Base-by-base conservation (phyloP, 2,329 filamentous ascomycete species). In the Alternaria angustiovoidea region DNA sequence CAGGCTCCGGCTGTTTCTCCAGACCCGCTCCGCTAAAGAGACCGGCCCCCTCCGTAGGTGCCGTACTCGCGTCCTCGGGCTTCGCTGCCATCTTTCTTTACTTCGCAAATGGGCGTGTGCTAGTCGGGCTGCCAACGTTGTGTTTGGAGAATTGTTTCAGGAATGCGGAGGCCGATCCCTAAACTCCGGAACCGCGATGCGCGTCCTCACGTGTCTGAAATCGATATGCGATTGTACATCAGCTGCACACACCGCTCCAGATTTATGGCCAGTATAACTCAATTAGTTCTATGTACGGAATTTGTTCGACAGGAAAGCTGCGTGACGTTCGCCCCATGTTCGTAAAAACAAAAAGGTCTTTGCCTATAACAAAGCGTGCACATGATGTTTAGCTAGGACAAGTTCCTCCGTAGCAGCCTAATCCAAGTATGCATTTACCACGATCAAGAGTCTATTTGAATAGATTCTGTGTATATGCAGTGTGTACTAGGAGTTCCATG, bases 31-130 rank as follows among this genome's bases (percentile, higher is more conserved):
- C 61, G 30, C 53, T 46, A 38, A 59, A 47, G 22, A 53, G 44
- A 44, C 51, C 62, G 32, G 63, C 62, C 36, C 58, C 66, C 49
- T 68, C 68, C n/a, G 49, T 57, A 7, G 67, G 57, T 24, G 57
- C 54, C 24, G 57, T 54, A 24, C 53, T 65, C 34, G 57, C 26
- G 41, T 66, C 62, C 47, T 71, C 68, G 42, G 59, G 59, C 48
- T 68, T 66, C 9, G 61, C 48, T 44, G 67, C 61, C 68, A 71
- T 71, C 4, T 53, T 65, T 51, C n/a, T 51, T 38, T 38, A 26
- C 18, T 28, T 52, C 26, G 16, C 18, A 47, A 32, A 12, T 47
- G 20, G 24, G 48, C 42, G 43, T 38, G 28, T 22, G 52, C 18
- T 51, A 51, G 7, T 22, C 36, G 47, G n/a, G 53, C 42, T 51